A percentile compares a stretch with the other conserved stretches of the same genome.
Conservation (phyloP, 2,329 filamentous ascomycete genomes). For the Aspergillus quadricinctus region DNA sequence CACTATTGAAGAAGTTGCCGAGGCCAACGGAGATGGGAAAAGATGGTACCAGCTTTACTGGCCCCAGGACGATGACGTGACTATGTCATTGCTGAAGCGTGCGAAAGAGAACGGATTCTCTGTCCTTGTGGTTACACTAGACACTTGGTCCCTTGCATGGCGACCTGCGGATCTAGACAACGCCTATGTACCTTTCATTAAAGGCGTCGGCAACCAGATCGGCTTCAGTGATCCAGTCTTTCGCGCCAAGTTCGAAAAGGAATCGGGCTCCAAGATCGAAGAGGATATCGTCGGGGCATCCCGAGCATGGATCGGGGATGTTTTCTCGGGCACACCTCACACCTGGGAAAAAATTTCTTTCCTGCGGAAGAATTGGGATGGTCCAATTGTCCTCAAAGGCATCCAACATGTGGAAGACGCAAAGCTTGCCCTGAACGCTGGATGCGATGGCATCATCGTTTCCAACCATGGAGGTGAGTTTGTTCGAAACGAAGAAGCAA, state of each 20-base stretch:
- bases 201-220: slow-evolving; percentile 55
- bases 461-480: slow-evolving; percentile 49
- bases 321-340: slow-evolving; percentile 52
- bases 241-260: slow-evolving; percentile 51
- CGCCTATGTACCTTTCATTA: slow-evolving; percentile 51
- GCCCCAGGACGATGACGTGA: slow-evolving; percentile 63
- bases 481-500: neutral
- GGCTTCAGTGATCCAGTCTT: slow-evolving; percentile 67
- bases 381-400: slow-evolving; percentile 61
- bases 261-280: slow-evolving; percentile 43
- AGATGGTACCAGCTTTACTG: slow-evolving; percentile 75
- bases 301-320: slow-evolving; percentile 49
- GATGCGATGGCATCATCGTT: slow-evolving; percentile 49
- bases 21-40: slow-evolving; percentile 53
- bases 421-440: slow-evolving; percentile 39
- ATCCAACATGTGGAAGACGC: slow-evolving; percentile 51
- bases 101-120: slow-evolving; percentile 60
- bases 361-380: slow-evolving; percentile 58
- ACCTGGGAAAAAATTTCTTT: slow-evolving; percentile 60
- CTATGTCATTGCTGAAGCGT: slow-evolving; percentile 57
- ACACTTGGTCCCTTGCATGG: slow-evolving; percentile 66
- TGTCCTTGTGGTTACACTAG: slow-evolving; percentile 67
- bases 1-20: slow-evolving; percentile 63
- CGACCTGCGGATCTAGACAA: slow-evolving; percentile 64
- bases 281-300: slow-evolving; percentile 49